Base-by-base conservation (phyloP, 2,329 filamentous ascomycete species). In the Coccinonectria pachysandricola region DNA sequence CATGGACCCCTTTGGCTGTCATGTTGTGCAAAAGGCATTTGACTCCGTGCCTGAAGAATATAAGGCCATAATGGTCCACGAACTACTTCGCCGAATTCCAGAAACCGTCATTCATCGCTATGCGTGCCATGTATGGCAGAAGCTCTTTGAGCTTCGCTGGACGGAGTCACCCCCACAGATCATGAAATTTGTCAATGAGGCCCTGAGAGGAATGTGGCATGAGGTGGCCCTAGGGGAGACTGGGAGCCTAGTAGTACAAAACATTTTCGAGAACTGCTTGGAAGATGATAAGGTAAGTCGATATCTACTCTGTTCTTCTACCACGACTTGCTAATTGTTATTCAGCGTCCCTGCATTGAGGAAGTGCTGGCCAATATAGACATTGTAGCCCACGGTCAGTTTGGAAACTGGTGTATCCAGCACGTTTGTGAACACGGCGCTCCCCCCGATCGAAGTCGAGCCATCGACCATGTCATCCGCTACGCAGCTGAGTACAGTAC, bases 401-500 rank as follows among this genome's bases (percentile, higher is more conserved):
- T 98, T 51, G 91, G 91, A 30, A 98, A 98, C 54, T 98, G 91
- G 91, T 98, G 91, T 62, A 96, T 98, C 47, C 91, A 98, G 60
- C 91, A 98, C 58, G 86, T 98, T 45, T 98, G 91, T 57, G 91
- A 98, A 56, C 91, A 98, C 51, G 88, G 92, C 26, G 80, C 80
- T 31, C 81, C 87, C 16, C 77, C 79, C 20, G 92, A 98, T 56
- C 87, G 88, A 45, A 88, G 80, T 57, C 80, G 87, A 42, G 91
- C 92, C 22, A 79, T 95, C 47, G 88, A 98, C 43, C 88, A 96
- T 54, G 88, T 98, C 48, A 80, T 98, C 41, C 79, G 79, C 37
- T 93, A 85, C 57, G 84, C 87, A 16, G 82, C 85, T 10, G 87
- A 95, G 57, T 98, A 96, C 60, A 96, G 88, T 58, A 95, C 93